phyloP scores from a whole-genome alignment of 2,329 filamentous ascomycete species.

The Byssochlamys sp. region DNA sequence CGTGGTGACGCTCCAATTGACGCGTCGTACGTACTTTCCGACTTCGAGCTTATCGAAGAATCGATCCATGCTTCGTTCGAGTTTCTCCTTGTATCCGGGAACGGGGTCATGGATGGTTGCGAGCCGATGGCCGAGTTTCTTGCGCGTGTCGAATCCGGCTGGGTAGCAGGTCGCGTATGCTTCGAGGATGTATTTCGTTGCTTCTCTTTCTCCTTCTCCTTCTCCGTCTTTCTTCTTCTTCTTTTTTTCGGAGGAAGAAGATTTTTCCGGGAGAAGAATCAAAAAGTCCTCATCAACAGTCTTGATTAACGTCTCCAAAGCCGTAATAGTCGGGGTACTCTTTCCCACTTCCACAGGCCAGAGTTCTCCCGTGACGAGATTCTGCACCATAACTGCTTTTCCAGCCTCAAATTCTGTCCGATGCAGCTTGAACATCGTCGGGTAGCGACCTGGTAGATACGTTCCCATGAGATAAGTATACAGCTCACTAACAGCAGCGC shows the following conservation, averaged over 20 bases:
- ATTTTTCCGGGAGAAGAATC: conserved; percentile 42
- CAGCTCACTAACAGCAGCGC: conserved; percentile 45
- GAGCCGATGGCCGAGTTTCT: conserved; percentile 46
- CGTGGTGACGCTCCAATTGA: conserved; percentile 42
- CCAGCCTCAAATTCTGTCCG: conserved; percentile 16
- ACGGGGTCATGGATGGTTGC: conserved; percentile 47
- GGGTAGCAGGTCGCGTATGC: conserved; percentile 51
- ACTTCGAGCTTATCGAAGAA: conserved; percentile 16
- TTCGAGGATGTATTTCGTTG: conserved; percentile 44
- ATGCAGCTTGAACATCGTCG: conserved; percentile 41
- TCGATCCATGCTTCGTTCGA: conserved; percentile 23
- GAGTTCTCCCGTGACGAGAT: conserved; percentile 36
- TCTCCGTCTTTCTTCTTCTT: conserved; percentile 7
- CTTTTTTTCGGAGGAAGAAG: conserved; percentile 7
- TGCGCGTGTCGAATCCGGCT: conserved; percentile 47
- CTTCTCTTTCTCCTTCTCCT: conserved; percentile 11
- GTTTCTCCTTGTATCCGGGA: conserved; percentile 18
- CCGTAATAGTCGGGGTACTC: conserved; percentile 24
- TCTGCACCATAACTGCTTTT: conserved; percentile 29
- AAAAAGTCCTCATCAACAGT: conserved; percentile 54
- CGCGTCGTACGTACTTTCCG: conserved; percentile 38
- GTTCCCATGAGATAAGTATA: conserved; percentile 46
- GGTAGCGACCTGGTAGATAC: conserved; percentile 51
- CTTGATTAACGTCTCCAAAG: conserved; percentile 41
- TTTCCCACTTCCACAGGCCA: conserved; percentile 29